Percentiles rank a stretch among this genome's conserved stretches.
Evolutionary conservation across 2,329 filamentous ascomycete species (phyloP).

Genomic region (Penicillium griseofulvum): DNA sequence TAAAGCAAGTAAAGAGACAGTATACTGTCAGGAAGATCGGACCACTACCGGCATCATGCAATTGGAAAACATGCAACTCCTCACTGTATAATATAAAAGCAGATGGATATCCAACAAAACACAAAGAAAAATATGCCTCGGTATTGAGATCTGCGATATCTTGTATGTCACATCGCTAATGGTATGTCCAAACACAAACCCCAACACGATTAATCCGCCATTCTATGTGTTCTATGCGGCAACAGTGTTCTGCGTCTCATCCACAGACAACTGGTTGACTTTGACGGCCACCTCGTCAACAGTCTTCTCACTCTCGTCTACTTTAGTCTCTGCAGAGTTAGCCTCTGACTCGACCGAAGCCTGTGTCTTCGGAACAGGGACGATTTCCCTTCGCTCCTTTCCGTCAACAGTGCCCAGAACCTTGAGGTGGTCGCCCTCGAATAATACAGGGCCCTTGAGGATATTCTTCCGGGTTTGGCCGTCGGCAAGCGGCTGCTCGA

Average conservation of each 20-base stretch:
- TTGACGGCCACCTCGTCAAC: constrained; percentile 3
- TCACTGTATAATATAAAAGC: background rate
- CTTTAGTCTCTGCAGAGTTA: background rate
- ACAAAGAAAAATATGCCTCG: background rate
- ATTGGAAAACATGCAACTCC: background rate
- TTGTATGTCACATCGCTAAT: background rate
- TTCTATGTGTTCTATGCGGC: constrained; percentile 9
- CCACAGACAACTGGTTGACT: constrained; percentile 1
- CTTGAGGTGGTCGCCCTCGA: constrained; percentile 33
- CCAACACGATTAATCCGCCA: background rate
- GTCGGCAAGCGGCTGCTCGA: constrained; percentile 29
- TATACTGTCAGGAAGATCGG: constrained; percentile 6
- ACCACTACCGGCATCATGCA: background rate
- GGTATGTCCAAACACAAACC: background rate
- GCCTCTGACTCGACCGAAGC: background rate
- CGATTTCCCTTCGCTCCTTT: constrained; percentile 27
- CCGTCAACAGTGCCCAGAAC: constrained; percentile 37
- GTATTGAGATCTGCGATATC: constrained; percentile 1
- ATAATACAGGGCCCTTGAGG: constrained; percentile 37
- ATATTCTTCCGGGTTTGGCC: constrained; percentile 28
- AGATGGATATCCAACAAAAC: background rate
- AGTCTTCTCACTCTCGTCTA: constrained; percentile 4
- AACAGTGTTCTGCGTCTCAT: background rate
- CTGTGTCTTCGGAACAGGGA: constrained; percentile 25
- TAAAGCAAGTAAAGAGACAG: constrained; percentile 1